These are phyloP conservation scores for Colletotrichum zoysiae DNA, from an alignment of 2,329 filamentous ascomycete genomes.

Conservation along the genomic window DNA sequence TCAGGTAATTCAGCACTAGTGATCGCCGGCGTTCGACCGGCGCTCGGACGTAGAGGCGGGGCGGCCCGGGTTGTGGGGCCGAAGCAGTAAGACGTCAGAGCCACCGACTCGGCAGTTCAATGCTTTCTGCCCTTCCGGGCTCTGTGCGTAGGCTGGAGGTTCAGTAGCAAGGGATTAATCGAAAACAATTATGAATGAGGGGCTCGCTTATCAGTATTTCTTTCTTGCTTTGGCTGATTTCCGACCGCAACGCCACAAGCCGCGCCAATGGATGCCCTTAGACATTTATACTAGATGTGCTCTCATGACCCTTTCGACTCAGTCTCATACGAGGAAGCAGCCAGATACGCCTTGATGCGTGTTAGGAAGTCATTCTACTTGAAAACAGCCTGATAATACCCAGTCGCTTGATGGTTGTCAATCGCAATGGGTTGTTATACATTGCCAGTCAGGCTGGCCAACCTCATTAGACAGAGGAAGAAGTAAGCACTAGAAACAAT, in stretches of 20 bases:
- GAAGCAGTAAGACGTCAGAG: too few species aligned
- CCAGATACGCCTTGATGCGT: accelerated
- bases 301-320: background rate
- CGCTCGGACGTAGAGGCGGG: background rate
- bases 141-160: background rate
- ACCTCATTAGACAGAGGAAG: background rate
- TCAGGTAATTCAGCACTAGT: background rate
- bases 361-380: background rate
- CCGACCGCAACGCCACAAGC: too few species aligned
- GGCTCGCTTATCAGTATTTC: too few species aligned
- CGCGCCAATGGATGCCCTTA: background rate
- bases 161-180: background rate
- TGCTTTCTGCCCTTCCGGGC: background rate
- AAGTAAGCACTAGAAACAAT: background rate
- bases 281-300: background rate
- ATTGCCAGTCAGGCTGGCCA: background rate
- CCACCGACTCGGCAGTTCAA: background rate
- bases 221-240: background rate
- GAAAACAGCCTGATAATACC: background rate
- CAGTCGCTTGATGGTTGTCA: background rate
- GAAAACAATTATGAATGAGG: background rate
- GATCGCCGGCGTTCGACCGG: too few species aligned
- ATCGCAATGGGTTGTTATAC: background rate
- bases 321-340: background rate
- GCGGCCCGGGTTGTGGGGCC: conserved; percentile 9